Evolutionary conservation across 2,329 filamentous ascomycete genomes (phyloP), one percentile per base, ranked within the genome.

Genomic region (Neonectria punicea): DNA sequence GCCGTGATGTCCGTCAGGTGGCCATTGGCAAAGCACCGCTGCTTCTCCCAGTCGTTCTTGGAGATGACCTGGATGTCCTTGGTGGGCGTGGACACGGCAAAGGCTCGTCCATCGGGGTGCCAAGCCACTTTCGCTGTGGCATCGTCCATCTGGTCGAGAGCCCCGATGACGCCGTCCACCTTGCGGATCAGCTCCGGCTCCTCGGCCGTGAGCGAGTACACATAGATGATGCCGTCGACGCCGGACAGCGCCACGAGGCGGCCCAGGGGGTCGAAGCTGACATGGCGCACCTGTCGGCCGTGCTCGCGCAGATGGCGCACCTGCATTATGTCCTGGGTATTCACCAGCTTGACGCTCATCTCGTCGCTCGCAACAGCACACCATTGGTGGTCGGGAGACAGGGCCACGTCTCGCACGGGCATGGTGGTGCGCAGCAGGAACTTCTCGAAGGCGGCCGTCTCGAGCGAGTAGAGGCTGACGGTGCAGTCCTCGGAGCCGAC

Each of bases 331-430:
- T 98, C 93, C 51, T 90, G 85, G 34, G 91, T 92, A 73, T 92
- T 92, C 67, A 99, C 93, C 22, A 99, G 83, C 78, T 97, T 97
- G 70, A 98, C 93, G 1, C 91, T 92, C 63, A 97, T 84, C 79
- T 99, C 96, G 78, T 98, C 97, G 84, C 94, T 98, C n/a, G 94
- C 94, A 28, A 98, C 93, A 32, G 96, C 96, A 69, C 91, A 93
- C 94, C 94, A 98, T 73, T 92, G 87, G 0, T 88, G 87, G 76
- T 98, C 92, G 2, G 89, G 87, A 2, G 93, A 94, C 14, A 99
- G 83, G 4, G 93, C 90, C 58, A 99, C 84, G 77, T 98, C 94
- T 74, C 96, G 89, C 34, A 98, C 89, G 0, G 96, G 93, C 3
- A 98, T 83, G n/a, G 93, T 90, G 63, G 91, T 93, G 69, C 96